A percentile compares a stretch with the other conserved stretches of the same genome.
phyloP scores from a whole-genome alignment of 2,329 filamentous ascomycete species.

The Cladosporium cucumerinum region DNA sequence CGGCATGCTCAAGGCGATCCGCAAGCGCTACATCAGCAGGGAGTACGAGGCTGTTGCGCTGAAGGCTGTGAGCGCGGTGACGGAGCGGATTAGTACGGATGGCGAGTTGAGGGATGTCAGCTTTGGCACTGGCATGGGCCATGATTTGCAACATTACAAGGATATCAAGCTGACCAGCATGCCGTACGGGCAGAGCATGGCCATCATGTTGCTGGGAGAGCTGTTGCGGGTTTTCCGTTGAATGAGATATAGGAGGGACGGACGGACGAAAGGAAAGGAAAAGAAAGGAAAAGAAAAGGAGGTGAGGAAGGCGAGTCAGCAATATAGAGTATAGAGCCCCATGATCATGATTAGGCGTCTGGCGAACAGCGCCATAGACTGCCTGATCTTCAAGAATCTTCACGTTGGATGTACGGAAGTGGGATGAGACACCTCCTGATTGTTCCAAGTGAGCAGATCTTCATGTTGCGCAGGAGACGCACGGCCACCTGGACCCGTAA shows the following conservation, averaged over 20 bases:
- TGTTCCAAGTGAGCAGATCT: not conserved
- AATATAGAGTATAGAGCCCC: not conserved
- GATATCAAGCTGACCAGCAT: slow-evolving; percentile 74
- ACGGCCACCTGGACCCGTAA: not conserved
- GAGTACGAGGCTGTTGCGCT: slow-evolving; percentile 61
- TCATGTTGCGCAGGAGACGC: not conserved
- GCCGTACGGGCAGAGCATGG: slow-evolving; percentile 84
- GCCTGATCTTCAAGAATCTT: not conserved
- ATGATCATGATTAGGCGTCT: not conserved
- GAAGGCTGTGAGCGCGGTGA: slow-evolving; percentile 63
- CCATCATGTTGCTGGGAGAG: slow-evolving; percentile 76
- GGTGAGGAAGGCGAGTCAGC: not conserved
- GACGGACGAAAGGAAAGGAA: not conserved
- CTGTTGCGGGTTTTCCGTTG: slow-evolving; percentile 61
- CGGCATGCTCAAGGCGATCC: slow-evolving; percentile 69
- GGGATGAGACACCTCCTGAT: not conserved
- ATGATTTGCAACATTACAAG: slow-evolving; percentile 70
- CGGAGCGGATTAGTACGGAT: slow-evolving; percentile 61
- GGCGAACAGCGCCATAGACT: not conserved
- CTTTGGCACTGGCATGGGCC: slow-evolving; percentile 77
- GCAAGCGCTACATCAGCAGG: slow-evolving; percentile 65
- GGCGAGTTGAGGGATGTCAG: slow-evolving; percentile 72
- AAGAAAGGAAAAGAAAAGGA: not conserved
- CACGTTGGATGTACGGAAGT: not conserved
- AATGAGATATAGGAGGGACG: not conserved